Evolutionary conservation across 1,139 yeast species (phyloP).

Genomic region (Yamadazyma siamensis): DNA sequence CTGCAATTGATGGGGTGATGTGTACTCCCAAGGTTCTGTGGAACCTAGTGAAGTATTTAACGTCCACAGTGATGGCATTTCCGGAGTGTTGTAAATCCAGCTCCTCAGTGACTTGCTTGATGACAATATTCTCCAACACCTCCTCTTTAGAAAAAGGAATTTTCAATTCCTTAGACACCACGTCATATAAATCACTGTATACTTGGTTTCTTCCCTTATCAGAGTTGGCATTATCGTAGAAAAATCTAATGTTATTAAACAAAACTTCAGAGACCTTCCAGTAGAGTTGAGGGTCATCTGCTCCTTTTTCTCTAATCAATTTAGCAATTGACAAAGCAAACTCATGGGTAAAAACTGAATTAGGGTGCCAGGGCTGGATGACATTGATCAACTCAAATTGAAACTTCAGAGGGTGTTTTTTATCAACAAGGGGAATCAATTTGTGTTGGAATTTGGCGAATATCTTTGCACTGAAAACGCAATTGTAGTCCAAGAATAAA

Average conservation of each 20-base stretch:
- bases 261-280: slow-evolving; percentile 60
- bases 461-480: slow-evolving; percentile 70
- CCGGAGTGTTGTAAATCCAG: slow-evolving; percentile 50
- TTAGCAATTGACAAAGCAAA: slow-evolving; percentile 67
- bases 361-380: slow-evolving; percentile 86
- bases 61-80: slow-evolving; percentile 54
- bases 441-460: slow-evolving; percentile 52
- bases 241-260: slow-evolving; percentile 50
- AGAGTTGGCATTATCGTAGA: slow-evolving; percentile 61
- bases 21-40: slow-evolving; percentile 79
- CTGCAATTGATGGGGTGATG: slow-evolving; percentile 76
- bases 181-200: slow-evolving; percentile 51
- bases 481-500: slow-evolving; percentile 73
- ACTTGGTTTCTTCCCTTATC: slow-evolving; percentile 55
- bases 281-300: slow-evolving; percentile 37
- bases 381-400: slow-evolving; percentile 63
- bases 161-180: slow-evolving; percentile 38
- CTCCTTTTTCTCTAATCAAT: slow-evolving; percentile 42
- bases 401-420: slow-evolving; percentile 47
- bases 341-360: slow-evolving; percentile 65
- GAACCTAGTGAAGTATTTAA: slow-evolving; percentile 70
- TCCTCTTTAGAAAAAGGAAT: slow-evolving; percentile 36
- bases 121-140: slow-evolving; percentile 30
- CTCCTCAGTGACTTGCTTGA: slow-evolving; percentile 19
- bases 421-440: slow-evolving; percentile 52